phyloP scores from a whole-genome alignment of 257 asterid genomes.

The Orobanche coerulescens region DNA sequence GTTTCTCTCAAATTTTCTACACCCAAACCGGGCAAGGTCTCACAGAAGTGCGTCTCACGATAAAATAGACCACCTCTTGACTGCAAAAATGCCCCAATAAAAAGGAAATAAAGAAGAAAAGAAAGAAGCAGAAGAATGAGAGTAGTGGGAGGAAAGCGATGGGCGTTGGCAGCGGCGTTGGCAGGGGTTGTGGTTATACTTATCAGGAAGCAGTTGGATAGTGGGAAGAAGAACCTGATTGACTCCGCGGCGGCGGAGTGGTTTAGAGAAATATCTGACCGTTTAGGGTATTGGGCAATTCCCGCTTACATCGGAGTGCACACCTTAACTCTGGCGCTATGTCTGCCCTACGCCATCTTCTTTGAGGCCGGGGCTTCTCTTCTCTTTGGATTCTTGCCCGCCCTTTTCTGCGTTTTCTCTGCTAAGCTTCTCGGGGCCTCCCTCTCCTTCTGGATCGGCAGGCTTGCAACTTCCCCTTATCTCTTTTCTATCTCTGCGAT shows the following conservation, averaged over 20 bases:
- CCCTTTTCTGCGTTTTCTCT: conserved; percentile 69
- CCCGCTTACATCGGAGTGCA: conserved; percentile 75
- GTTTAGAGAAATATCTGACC: conserved; percentile 47
- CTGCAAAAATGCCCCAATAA: too few relatives aligned
- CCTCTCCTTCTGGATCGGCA: conserved; percentile 91
- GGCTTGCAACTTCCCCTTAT: conserved; percentile 30
- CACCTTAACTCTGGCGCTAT: conserved; percentile 64
- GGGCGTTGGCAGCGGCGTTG: conserved; percentile 27
- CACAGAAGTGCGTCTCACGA: too few relatives aligned
- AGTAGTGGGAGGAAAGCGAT: too few relatives aligned
- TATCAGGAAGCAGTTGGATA: conserved; percentile 29
- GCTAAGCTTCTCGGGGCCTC: conserved; percentile 91
- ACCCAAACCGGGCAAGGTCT: too few relatives aligned
- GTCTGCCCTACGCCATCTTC: conserved; percentile 80
- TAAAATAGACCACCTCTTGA: too few relatives aligned
- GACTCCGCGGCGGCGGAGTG: conserved; percentile 36
- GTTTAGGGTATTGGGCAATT: conserved; percentile 88
- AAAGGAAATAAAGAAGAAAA: background rate
- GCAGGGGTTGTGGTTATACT: conserved; percentile 32
- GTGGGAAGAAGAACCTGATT: conserved; percentile 38
- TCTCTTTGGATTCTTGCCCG: conserved; percentile 79
- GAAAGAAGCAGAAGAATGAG: background rate
- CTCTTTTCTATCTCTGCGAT: conserved; percentile 6
- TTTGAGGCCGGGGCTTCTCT: conserved; percentile 91
- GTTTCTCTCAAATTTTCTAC: too few relatives aligned